These are phyloP conservation scores for Gracilaria domingensis DNA, from an alignment of 23 red algal species.

Conservation along the genomic window DNA sequence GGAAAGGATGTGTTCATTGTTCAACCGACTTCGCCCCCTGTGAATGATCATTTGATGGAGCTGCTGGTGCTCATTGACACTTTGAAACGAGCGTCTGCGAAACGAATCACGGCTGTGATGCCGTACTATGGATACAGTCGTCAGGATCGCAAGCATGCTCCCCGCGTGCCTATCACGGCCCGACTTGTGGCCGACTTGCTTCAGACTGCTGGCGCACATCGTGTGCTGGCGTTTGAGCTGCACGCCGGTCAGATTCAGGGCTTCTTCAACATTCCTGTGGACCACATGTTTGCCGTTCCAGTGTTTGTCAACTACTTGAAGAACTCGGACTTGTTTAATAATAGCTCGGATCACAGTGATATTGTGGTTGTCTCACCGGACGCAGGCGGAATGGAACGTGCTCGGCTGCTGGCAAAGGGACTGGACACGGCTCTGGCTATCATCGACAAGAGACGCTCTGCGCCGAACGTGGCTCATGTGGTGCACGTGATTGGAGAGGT, in stretches of 20 bases:
- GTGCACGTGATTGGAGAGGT: conserved; percentile 99
- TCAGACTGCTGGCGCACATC: conserved; percentile 90
- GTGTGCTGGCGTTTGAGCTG: conserved; percentile 97
- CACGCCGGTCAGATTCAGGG: conserved; percentile 99
- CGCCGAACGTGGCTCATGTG: conserved; percentile 98
- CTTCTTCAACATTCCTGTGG: conserved; percentile 99
- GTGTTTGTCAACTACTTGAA: conserved; percentile 91
- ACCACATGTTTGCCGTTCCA: conserved; percentile 98
- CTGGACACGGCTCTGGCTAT: conserved; percentile 93
- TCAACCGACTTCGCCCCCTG: conserved; percentile 96
- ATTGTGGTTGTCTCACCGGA: conserved; percentile 96
- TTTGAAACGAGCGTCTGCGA: conserved; percentile 98
- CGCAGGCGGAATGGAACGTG: conserved; percentile 98
- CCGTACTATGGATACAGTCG: conserved; percentile 98
- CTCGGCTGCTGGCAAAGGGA: conserved; percentile 93
- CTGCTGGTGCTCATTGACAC: conserved; percentile 98
- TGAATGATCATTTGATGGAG: conserved; percentile 99
- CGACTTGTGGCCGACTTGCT: conserved; percentile 96
- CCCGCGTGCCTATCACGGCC: conserved; percentile 97
- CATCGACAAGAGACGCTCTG: conserved; percentile 97
- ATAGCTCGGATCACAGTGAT: conserved; percentile 18
- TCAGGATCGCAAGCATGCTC: conserved; percentile 95
- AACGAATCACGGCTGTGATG: conserved; percentile 98
- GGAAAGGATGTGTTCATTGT: conserved; percentile 99
- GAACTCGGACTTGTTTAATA: conserved; percentile 20